A percentile compares a stretch with the other conserved stretches of the same genome.
These are phyloP conservation scores for Mycena filopes DNA, from an alignment of 768 basidiomycete species.

Conservation along the genomic window DNA sequence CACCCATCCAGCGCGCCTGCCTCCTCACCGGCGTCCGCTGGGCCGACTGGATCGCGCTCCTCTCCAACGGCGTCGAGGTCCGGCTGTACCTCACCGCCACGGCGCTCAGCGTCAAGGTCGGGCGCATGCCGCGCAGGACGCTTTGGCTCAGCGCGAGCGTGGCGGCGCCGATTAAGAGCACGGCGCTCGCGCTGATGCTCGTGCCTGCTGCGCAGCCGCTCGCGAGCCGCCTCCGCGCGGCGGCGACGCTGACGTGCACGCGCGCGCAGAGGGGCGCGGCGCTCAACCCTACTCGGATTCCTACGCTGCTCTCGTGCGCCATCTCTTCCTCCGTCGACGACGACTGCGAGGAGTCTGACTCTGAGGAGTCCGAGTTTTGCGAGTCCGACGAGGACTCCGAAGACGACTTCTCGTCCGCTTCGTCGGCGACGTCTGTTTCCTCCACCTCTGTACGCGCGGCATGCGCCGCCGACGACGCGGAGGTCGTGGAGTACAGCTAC, in stretches of 20 bases:
- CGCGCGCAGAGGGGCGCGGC: slow-evolving; percentile 10
- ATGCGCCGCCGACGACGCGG: not conserved
- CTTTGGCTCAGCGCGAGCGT: not conserved
- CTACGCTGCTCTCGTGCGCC: slow-evolving; percentile 19
- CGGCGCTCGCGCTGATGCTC: not conserved
- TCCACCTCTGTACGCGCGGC: not conserved
- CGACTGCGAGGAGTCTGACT: not conserved
- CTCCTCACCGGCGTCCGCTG: slow-evolving; percentile 14
- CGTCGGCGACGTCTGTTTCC: slow-evolving; percentile 6
- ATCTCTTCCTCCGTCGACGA: not conserved
- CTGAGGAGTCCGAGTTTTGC: not conserved
- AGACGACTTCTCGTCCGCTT: not conserved
- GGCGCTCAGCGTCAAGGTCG: slow-evolving; percentile 2
- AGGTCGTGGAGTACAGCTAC: slow-evolving; percentile 10
- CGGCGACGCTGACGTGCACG: not conserved
- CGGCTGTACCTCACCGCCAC: not conserved
- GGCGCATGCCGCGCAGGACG: not conserved
- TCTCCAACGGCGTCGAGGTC: slow-evolving; percentile 13
- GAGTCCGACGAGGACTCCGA: slow-evolving; percentile 9
- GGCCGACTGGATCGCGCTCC: slow-evolving; percentile 20
- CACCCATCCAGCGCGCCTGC: slow-evolving; percentile 12
- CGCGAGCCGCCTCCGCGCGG: not conserved
- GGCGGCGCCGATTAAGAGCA: too few species aligned
- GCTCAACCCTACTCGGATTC: slow-evolving; percentile 21
- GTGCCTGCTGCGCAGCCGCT: not conserved